Conservation (phyloP, 495 filamentous ascomycete genomes). For the Daldinia vernicosa region DNA sequence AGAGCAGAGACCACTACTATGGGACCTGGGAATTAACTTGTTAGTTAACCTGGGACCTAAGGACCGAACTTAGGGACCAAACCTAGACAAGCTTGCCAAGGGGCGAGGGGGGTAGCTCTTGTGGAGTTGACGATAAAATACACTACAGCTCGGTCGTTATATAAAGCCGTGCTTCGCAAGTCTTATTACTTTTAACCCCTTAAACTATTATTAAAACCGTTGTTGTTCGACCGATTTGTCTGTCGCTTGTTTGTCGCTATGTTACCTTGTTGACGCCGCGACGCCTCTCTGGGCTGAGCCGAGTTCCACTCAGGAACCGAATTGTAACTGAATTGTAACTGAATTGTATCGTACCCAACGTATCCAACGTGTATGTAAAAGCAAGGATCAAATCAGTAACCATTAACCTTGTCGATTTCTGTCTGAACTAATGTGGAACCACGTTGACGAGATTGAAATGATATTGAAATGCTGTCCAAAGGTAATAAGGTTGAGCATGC, state of each 20-base stretch:
- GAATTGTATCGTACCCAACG: conserved; percentile 24
- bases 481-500: conserved; percentile 23
- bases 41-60: conserved; percentile 4
- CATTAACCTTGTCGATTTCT: conserved; percentile 35
- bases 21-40: conserved; percentile 4
- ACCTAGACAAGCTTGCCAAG: conserved; percentile 11
- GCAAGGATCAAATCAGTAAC: conserved; percentile 33
- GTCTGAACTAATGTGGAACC: conserved; percentile 27
- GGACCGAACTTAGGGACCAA: conserved; percentile 4
- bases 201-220: not conserved
- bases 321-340: not conserved
- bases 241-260: conserved; percentile 1
- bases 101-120: conserved; percentile 23
- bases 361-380: conserved; percentile 14
- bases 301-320: conserved; percentile 30
- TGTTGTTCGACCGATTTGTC: not conserved
- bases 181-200: conserved; percentile 4
- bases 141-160: conserved; percentile 9
- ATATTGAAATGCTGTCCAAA: conserved; percentile 1
- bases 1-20: conserved; percentile 21
- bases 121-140: conserved; percentile 30
- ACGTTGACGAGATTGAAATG: conserved; percentile 29
- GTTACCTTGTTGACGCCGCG: conserved; percentile 13
- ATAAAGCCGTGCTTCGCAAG: conserved; percentile 5
- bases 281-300: conserved; percentile 26